A percentile compares a stretch with the other conserved stretches of the same genome.
phyloP scores from a whole-genome alignment of 495 filamentous ascomycete genomes.

The Amorphotheca resinae region DNA sequence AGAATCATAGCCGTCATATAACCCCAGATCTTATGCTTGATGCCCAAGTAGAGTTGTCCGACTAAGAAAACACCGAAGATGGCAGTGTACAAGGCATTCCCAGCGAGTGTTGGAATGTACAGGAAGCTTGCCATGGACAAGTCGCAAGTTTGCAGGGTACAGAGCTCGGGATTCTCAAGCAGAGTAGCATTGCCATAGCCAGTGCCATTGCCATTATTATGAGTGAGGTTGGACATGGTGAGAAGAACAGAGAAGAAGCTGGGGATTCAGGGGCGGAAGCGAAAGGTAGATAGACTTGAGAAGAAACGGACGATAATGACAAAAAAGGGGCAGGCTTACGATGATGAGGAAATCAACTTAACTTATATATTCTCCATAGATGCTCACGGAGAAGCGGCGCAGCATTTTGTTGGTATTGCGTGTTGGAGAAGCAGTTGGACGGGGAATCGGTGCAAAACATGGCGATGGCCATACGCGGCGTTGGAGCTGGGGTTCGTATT shows the following conservation, averaged over 20 bases:
- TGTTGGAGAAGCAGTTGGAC: too few species aligned
- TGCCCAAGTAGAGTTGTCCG: conserved; percentile 14
- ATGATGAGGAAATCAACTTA: background rate
- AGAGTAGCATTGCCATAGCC: conserved; percentile 15
- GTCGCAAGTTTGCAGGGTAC: conserved; percentile 25
- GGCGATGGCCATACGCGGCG: too few species aligned
- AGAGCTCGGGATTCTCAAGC: conserved; percentile 8
- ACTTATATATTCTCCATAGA: too few species aligned
- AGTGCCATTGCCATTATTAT: background rate
- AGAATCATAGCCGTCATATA: conserved; percentile 28
- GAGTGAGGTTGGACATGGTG: conserved; percentile 4
- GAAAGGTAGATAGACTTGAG: background rate
- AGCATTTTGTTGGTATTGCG: too few species aligned
- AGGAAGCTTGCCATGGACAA: conserved; percentile 22
- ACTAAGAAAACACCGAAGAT: conserved; percentile 21
- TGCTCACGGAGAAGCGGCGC: too few species aligned
- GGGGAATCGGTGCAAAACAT: too few species aligned
- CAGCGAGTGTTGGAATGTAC: conserved; percentile 28
- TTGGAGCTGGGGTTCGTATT: too few species aligned
- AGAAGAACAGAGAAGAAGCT: conserved; percentile 3
- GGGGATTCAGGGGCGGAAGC: background rate
- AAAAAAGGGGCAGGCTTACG: too few species aligned
- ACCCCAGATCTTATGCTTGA: conserved; percentile 21
- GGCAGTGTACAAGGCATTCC: conserved; percentile 26
- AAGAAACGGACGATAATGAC: background rate